Percentiles rank a stretch among this genome's conserved stretches.
These are phyloP conservation scores for Dionaea muscipula DNA, from an alignment of 179 eudicot species.

Conservation along the genomic window DNA sequence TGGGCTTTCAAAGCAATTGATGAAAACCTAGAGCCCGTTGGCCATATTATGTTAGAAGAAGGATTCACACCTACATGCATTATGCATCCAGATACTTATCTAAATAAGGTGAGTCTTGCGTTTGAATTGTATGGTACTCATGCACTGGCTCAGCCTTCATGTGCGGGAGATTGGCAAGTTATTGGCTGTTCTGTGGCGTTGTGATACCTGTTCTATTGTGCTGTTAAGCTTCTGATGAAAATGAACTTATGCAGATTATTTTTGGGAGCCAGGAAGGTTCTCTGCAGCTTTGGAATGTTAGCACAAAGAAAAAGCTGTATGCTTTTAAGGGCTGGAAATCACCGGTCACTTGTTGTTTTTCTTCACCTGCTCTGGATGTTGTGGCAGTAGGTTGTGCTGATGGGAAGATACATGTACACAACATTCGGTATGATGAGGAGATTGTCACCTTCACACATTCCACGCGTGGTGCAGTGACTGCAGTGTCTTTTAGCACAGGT, in stretches of 20 bases:
- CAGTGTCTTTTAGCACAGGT: slow-evolving; percentile 91
- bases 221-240: slow-evolving; percentile 10
- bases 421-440: slow-evolving; percentile 79
- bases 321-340: slow-evolving; percentile 86
- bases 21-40: slow-evolving; percentile 47
- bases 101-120: slow-evolving; percentile 56
- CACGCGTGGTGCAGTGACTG: slow-evolving; percentile 80
- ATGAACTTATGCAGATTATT: slow-evolving; percentile 42
- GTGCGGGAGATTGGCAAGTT: too few species aligned
- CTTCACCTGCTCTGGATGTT: slow-evolving; percentile 94
- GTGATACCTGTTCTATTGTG: neutral
- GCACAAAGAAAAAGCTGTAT: slow-evolving; percentile 61
- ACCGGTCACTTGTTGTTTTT: slow-evolving; percentile 58
- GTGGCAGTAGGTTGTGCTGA: slow-evolving; percentile 91
- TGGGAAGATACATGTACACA: slow-evolving; percentile 92
- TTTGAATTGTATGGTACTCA: neutral
- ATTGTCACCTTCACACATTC: slow-evolving; percentile 69
- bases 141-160: neutral
- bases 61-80: slow-evolving; percentile 65
- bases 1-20: slow-evolving; percentile 91
- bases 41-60: slow-evolving; percentile 51
- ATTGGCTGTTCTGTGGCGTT: neutral
- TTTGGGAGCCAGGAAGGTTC: slow-evolving; percentile 79
- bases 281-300: slow-evolving; percentile 87
- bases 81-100: slow-evolving; percentile 91